These are phyloP conservation scores for Trichoderma gamsii DNA, from an alignment of 495 filamentous ascomycete genomes.

Conservation along the genomic window DNA sequence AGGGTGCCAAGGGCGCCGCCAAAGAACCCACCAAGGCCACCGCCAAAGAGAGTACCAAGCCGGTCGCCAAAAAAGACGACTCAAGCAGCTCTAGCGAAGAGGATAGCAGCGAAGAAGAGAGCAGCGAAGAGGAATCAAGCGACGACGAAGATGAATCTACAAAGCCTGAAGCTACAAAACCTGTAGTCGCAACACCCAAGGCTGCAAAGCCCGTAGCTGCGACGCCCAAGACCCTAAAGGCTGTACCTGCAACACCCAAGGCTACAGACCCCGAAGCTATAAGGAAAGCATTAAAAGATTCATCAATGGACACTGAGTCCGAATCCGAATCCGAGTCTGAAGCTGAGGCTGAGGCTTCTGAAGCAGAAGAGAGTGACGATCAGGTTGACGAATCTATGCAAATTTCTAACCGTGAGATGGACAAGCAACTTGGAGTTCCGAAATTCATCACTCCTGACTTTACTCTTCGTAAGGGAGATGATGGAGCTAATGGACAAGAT, in stretches of 20 bases:
- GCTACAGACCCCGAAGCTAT: neutral
- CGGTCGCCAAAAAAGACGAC: conserved; percentile 14
- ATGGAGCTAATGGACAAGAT: conserved; percentile 31
- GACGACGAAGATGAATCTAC: neutral
- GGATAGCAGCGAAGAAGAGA: conserved; percentile 7
- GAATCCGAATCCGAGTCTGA: conserved; percentile 23
- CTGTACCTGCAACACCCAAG: neutral
- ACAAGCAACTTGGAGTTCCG: conserved; percentile 7
- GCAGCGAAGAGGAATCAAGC: conserved; percentile 5
- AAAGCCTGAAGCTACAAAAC: conserved; percentile 19
- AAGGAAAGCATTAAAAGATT: too few species aligned
- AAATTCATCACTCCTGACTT: conserved; percentile 27
- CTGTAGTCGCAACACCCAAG: neutral
- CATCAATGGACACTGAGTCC: neutral
- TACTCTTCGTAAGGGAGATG: conserved; percentile 28
- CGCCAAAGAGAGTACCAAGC: conserved; percentile 5
- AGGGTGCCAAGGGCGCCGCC: neutral
- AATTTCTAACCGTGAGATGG: conserved; percentile 21
- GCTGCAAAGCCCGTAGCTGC: conserved; percentile 17
- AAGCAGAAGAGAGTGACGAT: neutral
- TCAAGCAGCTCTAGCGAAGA: conserved; percentile 14
- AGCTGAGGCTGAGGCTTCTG: neutral
- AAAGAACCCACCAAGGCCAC: neutral
- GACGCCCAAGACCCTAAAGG: neutral
- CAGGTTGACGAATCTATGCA: conserved; percentile 12